Base-by-base conservation (phyloP, 345 rosid species). In the Sisymbrium altissimum region DNA sequence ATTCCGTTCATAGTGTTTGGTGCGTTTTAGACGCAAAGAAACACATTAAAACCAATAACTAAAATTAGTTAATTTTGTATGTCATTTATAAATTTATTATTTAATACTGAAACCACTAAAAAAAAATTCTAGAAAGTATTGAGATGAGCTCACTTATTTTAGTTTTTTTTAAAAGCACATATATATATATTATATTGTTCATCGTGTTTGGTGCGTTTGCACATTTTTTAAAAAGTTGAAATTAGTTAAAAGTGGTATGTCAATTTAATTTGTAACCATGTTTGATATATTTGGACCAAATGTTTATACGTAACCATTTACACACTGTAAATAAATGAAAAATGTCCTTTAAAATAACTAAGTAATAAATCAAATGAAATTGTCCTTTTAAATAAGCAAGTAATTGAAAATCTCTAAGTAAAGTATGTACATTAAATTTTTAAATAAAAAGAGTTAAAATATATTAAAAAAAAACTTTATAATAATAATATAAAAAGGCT, bases 1-100 rank as follows among this genome's bases (percentile, higher is more conserved):
- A 32, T 46, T 35, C 60, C 55, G 38, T 35, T 27, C 35, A 40
- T 19, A 10, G 38, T 52, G 18, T 58, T 74, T 52, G 44, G 48
- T 23, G 65, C 64, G 40, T 17, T 66, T 66, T 66, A 49, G 52
- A 74, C 78, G 70, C 72, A 12, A 36, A 38, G 38, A 36, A 39
- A 39, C 30, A 55, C 45, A 70, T 27, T 36, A 11, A 36, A 48
- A 36, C 39, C 41, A 52, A 15, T 25, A 52, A 32, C 70, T 62
- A 18, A 25, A 33, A 48, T 10, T 59, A 67, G 39, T 49, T 9
- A 58, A 64, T 27, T 14, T 46, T 64, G 55, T 13, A 68, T 38
- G 7, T 27, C 17, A 27, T 27, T 19, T 50, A 3, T 23, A 45
- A 27, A 11, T 45, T 23, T 33, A 3, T 56, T 56, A n/a, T 21